Base-by-base conservation (phyloP, 139 green algal species). In the Chlamydomonas asymmetrica region DNA sequence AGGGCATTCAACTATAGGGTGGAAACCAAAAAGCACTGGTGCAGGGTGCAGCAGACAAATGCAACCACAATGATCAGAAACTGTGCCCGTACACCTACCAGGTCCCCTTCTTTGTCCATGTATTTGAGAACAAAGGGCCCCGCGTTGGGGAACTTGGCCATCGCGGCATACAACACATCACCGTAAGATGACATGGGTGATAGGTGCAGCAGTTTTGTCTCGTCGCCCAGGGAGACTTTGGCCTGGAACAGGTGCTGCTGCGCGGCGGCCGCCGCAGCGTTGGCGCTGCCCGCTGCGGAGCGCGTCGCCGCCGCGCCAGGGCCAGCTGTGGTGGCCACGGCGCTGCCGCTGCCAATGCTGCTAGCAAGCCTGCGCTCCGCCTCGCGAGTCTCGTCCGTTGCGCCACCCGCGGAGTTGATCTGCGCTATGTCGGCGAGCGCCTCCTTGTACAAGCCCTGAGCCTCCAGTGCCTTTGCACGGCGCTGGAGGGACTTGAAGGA, bases 401-500 rank as follows among this genome's bases (percentile, higher is more conserved):
- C 84, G 5, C 69, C 66, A 8, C 89, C 87, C 2, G 39, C 77
- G 27, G 63, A 66, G 80, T 88, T 89, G 41, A 89, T 54, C 1
- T 76, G 31, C 54, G 85, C 71, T 5, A 95, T 74, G 73, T 97
- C 93, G 0, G 74, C 65, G 25, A 97, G 85, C 5, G 93, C 91
- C 74, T 92, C 74, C 82, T 94, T 95, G 79, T 81, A 92, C 8
- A 93, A 76, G 5, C 89, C 88, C 81, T 94, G 85, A 63, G 88
- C 75, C 88, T 97, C 93, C 66, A 91, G 90, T 37, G 90, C 89
- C 63, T 91, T 90, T 39, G 88, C 82, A 7, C 93, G 75, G 60
- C 89, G 80, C 59, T 88, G 78, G 34, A 87, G 74, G 27, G 92
- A 91, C 77, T 91, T 92, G 57, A 80, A 68, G 60, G 80, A 90